Base-by-base conservation (phyloP, 495 filamentous ascomycete species). In the Xylaria cubensis region DNA sequence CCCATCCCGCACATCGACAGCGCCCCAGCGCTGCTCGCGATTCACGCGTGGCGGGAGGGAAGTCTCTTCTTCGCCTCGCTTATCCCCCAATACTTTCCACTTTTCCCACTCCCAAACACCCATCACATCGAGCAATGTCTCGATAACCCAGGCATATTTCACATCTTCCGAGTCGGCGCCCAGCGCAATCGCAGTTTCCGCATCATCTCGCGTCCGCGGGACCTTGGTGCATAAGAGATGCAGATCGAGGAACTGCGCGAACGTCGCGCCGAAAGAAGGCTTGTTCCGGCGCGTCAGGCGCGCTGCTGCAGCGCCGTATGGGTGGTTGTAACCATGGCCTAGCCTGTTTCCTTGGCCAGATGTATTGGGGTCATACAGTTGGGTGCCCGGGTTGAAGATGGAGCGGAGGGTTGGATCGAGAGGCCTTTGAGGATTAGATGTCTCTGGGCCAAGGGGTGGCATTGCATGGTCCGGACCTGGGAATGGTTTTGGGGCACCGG, bases 71-170 rank as follows among this genome's bases (percentile, higher is more conserved):
- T 9, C 1, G 34, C 42, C 72, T 67, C 36, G 63, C 41, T 46
- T 24, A 26, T 34, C 39, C 41, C 42, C 32, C 42, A 17, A 8
- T 19, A 26, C 46, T 56, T 21, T 9, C 19, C 32, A 42, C 19
- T 50, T 72, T 21, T 3, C 71, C 72, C 53, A 59, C 36, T 71
- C 69, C 78, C 75, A 82, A 15, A 78, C 72, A 29, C 83, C 83
- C 9, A 81, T 24, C 73, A 84, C 82, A 66, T 86, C 84, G 4
- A 84, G 56, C 72, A 86, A 55, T n/a, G 84, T 80, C 76, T 86
- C 84, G 17, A 85, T 79, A 9, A 80, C 78, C 82, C 84, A 85
- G 7, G 72, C 39, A 39, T 70, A 77, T 26, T 66, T 34, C 10
- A 71, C 73, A 21, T 61, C 55, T 17, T 59, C 67, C 36, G 41